Evolutionary conservation across 345 rosid species (phyloP), one percentile per base, ranked within the genome.

Genomic region (Lepidium africanum): DNA sequence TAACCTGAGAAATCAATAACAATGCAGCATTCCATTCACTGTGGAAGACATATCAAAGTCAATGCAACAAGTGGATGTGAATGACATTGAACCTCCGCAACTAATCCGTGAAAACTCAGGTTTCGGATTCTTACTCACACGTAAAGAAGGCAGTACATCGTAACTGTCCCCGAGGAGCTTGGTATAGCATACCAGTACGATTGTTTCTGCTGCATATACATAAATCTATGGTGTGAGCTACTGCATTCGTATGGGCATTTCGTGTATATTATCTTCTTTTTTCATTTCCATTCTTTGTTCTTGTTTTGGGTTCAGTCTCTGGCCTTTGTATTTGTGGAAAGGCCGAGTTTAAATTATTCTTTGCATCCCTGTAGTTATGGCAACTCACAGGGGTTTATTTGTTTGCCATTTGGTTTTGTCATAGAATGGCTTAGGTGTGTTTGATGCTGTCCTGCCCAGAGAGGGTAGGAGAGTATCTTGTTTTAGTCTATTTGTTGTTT

Each of bases 41-140:
- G 97, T 90, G 73, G 97, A 94, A 67, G 99, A 94, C 78, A 91
- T 94, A 81, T 94, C 99, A 68, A 94, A 91, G 81, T 84, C 97
- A 42, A 83, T 94, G 91, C 81, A 84, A 68, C 83, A 84, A 84
- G 93, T 89, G 56, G 99, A 91, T 79, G 81, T 94, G 39, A 77
- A 91, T 32, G 96, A 91, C 63, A 73, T 94, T 2, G 97, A 94
- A 57, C 93, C 99, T 49, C 99, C 99, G 12, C 60, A 87, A 17
- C 40, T 86, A 47, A 86, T 91, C 67, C 91, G 96, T 4, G 99
- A 94, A 63, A 91, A 94, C 75, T 89, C 99, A 2, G 90, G 96
- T 70, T 94, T 94, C 45, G 88, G 87, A 45, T 94, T 94, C 91
- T 76, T 94, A 61, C 90, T 89, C 53, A 82, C 97, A 63, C 91